Evolutionary conservation across 768 basidiomycete species (phyloP).

Genomic region (Suillus paluster): DNA sequence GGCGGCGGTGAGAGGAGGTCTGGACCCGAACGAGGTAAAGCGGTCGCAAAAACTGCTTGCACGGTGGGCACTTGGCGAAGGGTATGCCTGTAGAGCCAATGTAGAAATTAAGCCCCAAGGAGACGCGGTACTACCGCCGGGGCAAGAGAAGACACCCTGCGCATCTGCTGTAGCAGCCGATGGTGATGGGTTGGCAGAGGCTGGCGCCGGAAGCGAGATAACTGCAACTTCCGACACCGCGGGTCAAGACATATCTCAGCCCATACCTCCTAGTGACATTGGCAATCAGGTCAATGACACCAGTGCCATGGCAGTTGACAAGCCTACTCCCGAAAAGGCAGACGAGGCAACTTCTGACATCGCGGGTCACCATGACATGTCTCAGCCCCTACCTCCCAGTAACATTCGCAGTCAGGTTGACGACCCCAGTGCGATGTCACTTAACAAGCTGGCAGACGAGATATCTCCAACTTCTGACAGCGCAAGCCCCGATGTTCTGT

Average conservation of each 20-base stretch:
- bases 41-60: constrained; percentile 37
- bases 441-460: neutral
- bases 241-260: neutral
- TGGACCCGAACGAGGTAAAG: constrained; percentile 43
- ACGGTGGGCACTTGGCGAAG: constrained; percentile 29
- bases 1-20: constrained; percentile 41
- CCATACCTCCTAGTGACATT: neutral
- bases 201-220: neutral
- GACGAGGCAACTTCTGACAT: neutral
- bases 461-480: neutral
- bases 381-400: neutral
- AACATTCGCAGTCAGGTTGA: constrained; percentile 8
- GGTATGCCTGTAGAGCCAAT: neutral
- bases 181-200: neutral
- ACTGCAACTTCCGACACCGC: neutral
- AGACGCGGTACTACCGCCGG: neutral
- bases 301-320: constrained; percentile 21
- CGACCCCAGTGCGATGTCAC: neutral
- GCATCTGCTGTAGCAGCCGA: neutral
- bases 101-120: neutral
- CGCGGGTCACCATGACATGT: neutral
- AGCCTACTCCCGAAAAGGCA: neutral
- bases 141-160: neutral
- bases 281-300: constrained; percentile 11
- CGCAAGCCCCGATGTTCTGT: neutral